Evolutionary conservation across 2,329 filamentous ascomycete species (phyloP).

Genomic region (Aureobasidium sp.): DNA sequence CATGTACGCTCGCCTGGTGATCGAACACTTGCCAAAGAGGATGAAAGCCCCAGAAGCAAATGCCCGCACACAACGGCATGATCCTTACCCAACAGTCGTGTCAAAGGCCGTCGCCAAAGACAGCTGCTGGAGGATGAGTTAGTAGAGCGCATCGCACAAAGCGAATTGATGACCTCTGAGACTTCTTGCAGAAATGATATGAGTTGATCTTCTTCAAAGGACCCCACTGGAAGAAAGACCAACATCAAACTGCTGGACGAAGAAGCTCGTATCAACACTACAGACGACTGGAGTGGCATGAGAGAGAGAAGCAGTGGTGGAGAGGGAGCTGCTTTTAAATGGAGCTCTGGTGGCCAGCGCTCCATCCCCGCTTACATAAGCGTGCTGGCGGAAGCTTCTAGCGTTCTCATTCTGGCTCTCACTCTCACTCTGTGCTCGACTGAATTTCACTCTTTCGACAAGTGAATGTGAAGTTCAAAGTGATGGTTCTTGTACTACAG

Average conservation of each 20-base stretch:
- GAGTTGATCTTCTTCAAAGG: neutral
- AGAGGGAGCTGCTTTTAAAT: neutral
- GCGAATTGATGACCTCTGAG: constrained; percentile 1
- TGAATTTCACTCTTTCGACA: neutral
- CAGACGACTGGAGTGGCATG: neutral
- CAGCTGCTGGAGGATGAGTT: neutral
- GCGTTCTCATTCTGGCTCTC: neutral
- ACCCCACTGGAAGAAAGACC: neutral
- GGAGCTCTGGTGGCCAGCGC: neutral
- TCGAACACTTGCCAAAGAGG: neutral
- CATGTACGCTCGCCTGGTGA: constrained; percentile 6
- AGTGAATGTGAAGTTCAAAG: neutral
- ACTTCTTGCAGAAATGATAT: neutral
- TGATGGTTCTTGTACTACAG: neutral
- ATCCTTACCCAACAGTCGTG: neutral
- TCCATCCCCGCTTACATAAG: neutral
- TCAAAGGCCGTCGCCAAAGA: neutral
- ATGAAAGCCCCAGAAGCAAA: neutral
- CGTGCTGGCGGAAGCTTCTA: neutral
- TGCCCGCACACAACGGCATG: neutral
- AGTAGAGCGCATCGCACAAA: constrained; percentile 6
- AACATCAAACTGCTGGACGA: neutral
- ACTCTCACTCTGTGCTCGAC: neutral
- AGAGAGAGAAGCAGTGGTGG: neutral
- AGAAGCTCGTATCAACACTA: neutral